phyloP scores from a whole-genome alignment of 2,329 filamentous ascomycete species.

The Verticillium albo-atrum region DNA sequence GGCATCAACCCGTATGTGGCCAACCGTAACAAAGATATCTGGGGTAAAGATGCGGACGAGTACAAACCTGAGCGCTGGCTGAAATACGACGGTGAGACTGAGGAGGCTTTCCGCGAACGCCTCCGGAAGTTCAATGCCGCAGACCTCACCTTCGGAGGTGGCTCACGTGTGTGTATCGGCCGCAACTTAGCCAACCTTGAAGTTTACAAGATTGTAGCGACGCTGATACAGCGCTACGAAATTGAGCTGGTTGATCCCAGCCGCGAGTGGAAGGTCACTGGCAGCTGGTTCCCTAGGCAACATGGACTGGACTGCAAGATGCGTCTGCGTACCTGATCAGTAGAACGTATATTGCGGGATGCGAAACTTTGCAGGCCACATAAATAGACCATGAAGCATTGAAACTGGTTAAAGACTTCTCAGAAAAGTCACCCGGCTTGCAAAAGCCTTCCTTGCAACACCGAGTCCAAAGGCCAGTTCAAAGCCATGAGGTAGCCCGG shows the following conservation, averaged over 20 bases:
- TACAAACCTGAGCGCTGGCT: neutral
- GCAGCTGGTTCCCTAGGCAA: slow-evolving; percentile 12
- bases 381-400: too few relatives aligned
- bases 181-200: slow-evolving; percentile 25
- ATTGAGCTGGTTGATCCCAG: slow-evolving; percentile 21
- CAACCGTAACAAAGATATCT: slow-evolving; percentile 22
- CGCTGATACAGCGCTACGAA: slow-evolving; percentile 39
- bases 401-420: neutral
- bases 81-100: slow-evolving; percentile 20
- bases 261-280: slow-evolving; percentile 7
- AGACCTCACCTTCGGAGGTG: slow-evolving; percentile 27
- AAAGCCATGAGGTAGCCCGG: slow-evolving; percentile 34
- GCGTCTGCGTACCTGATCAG: neutral
- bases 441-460: slow-evolving; percentile 16
- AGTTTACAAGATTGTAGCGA: slow-evolving; percentile 32
- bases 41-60: neutral
- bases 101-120: slow-evolving; percentile 25
- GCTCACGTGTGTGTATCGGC: slow-evolving; percentile 27
- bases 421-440: slow-evolving; percentile 14
- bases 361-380: too few relatives aligned
- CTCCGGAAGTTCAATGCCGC: slow-evolving; percentile 27
- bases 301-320: slow-evolving; percentile 3
- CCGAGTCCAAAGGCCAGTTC: slow-evolving; percentile 13
- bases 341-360: too few relatives aligned
- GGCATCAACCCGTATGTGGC: slow-evolving; percentile 31